A percentile compares a stretch with the other conserved stretches of the same genome.
Conservation (phyloP, 2,329 filamentous ascomycete species). For the Talaromyces piceae region DNA sequence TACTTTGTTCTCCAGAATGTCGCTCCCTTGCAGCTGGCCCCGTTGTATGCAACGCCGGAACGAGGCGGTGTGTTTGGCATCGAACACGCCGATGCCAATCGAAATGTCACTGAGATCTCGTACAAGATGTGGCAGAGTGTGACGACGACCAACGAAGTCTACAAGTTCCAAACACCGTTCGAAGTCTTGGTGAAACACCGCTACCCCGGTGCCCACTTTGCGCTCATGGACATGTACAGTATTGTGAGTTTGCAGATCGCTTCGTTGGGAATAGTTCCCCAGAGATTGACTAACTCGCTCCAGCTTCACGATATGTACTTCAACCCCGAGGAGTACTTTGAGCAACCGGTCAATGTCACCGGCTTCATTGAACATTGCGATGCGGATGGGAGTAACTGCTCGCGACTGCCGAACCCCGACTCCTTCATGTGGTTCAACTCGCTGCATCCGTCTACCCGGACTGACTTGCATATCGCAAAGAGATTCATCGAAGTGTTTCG, state of each 20-base stretch:
- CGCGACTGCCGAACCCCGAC: slow-evolving; percentile 41
- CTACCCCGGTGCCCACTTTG: slow-evolving; percentile 52
- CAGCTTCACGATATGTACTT: slow-evolving; percentile 58
- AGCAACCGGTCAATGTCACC: slow-evolving; percentile 54
- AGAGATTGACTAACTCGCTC: not conserved
- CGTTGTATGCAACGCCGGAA: slow-evolving; percentile 53
- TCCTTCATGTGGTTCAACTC: slow-evolving; percentile 68
- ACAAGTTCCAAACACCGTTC: slow-evolving; percentile 44
- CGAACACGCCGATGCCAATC: slow-evolving; percentile 40
- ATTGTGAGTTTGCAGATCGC: slow-evolving; percentile 42
- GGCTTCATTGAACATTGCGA: slow-evolving; percentile 52
- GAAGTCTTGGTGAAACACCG: slow-evolving; percentile 35
- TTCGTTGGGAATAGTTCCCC: not conserved
- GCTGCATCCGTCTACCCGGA: slow-evolving; percentile 62
- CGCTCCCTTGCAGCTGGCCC: slow-evolving; percentile 59
- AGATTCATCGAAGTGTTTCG: slow-evolving; percentile 50
- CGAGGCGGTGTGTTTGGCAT: slow-evolving; percentile 38
- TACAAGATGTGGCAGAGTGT: slow-evolving; percentile 48
- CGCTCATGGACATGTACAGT: slow-evolving; percentile 59
- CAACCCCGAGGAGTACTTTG: slow-evolving; percentile 55
- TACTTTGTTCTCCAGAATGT: slow-evolving; percentile 67
- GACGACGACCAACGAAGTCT: slow-evolving; percentile 45
- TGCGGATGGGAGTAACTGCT: slow-evolving; percentile 28
- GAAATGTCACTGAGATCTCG: slow-evolving; percentile 45
- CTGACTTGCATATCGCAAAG: slow-evolving; percentile 50